A percentile compares a stretch with the other conserved stretches of the same genome.
phyloP scores from a whole-genome alignment of 257 asterid genomes.

The Osmanthus fragrans region DNA sequence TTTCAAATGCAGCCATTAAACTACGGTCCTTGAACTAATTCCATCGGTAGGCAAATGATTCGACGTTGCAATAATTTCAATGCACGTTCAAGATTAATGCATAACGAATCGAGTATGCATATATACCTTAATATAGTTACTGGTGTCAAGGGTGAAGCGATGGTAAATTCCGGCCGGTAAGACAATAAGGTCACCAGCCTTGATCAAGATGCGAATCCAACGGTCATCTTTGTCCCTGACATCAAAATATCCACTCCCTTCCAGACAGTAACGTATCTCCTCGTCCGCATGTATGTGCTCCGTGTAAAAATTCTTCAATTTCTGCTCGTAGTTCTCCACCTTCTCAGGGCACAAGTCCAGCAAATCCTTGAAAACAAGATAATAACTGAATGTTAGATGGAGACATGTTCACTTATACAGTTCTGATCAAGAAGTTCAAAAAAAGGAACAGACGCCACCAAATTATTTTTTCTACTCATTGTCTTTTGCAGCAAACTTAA shows the following conservation, averaged over 20 bases:
- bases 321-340: slow-evolving; percentile 72
- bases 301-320: slow-evolving; percentile 73
- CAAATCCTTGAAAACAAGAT: slow-evolving; percentile 53
- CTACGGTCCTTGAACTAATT: not conserved
- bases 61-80: not conserved
- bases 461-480: not conserved
- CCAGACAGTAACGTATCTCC: slow-evolving; percentile 80
- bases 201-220: slow-evolving; percentile 82
- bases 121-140: slow-evolving; percentile 69
- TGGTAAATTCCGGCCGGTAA: slow-evolving; percentile 93
- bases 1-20: not conserved
- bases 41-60: not conserved
- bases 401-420: not conserved
- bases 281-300: slow-evolving; percentile 85
- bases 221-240: slow-evolving; percentile 67
- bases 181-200: slow-evolving; percentile 73
- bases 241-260: slow-evolving; percentile 82
- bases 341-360: slow-evolving; percentile 84
- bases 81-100: not conserved
- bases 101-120: not conserved
- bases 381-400: not conserved
- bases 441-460: not conserved
- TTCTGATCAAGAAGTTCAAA: not conserved
- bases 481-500: not conserved
- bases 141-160: slow-evolving; percentile 73